phyloP scores from a whole-genome alignment of 129 eudicot genomes.

The carrot (Daucus carota) region DNA sequence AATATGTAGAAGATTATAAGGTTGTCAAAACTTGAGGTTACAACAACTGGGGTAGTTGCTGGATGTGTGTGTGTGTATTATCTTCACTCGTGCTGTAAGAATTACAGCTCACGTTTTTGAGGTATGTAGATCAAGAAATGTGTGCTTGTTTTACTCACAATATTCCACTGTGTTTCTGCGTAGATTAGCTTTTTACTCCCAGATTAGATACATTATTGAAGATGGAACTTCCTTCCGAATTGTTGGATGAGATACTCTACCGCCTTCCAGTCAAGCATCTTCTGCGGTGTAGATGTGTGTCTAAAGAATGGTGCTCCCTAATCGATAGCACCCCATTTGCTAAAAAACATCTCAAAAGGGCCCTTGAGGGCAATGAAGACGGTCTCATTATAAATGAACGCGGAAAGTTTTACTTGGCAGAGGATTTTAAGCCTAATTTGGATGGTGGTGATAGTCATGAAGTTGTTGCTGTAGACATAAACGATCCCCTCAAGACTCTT shows the following conservation, averaged over 20 bases:
- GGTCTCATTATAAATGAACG: background rate
- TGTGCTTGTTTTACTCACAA: too few species aligned
- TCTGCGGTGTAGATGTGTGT: background rate
- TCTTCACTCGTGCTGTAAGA: too few species aligned
- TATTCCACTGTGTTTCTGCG: too few species aligned
- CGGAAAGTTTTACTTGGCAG: background rate
- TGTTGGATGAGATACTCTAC: background rate
- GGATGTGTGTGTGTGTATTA: too few species aligned
- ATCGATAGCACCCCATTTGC: background rate
- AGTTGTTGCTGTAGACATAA: background rate
- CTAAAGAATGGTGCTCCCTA: constrained; percentile 5
- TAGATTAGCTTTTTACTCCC: too few species aligned
- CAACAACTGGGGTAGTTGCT: too few species aligned
- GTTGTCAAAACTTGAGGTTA: too few species aligned
- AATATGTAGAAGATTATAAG: too few species aligned
- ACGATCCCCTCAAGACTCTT: background rate
- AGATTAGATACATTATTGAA: too few species aligned
- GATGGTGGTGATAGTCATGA: background rate
- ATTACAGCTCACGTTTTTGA: too few species aligned
- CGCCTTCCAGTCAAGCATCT: background rate
- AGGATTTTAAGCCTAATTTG: background rate
- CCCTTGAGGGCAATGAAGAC: background rate
- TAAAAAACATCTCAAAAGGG: background rate
- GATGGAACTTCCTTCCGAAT: too few species aligned
- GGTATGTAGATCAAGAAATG: too few species aligned